Evolutionary conservation across 805 yeast genomes (phyloP), one percentile per base, ranked within the genome.

Genomic region (Diddensiella caesifluorescens): DNA sequence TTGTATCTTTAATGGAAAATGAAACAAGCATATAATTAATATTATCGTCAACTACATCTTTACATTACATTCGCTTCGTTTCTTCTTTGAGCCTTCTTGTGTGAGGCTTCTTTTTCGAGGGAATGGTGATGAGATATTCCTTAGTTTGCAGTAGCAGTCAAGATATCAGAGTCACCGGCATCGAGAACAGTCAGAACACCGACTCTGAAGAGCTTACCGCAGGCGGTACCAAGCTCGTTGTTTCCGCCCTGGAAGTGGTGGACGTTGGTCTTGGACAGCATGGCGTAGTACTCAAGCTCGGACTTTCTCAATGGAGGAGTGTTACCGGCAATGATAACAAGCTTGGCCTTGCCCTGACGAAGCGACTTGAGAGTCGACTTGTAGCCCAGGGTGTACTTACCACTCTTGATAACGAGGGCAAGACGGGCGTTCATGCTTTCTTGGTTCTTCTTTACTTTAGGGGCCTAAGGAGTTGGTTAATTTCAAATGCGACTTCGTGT

Each of bases 231-330:
- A 69, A 90, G 86, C 79, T 90, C 97, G 77, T 90, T 90, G 96
- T 90, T 90, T 74, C 95, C 95, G 80, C 97, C 97, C 75, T 83
- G 92, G 95, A 89, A 92, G 89, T 89, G 94, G 92, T 90, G 89
- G 58, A 81, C 83, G 67, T 79, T 79, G 70, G 96, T 85, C 86
- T 89, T 90, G 71, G 97, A 84, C 72, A 92, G 83, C 98, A 92
- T 90, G 68, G 97, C 97, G 87, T 92, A 92, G 83, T 92, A 92
- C 81, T 92, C 98, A 73, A 92, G 82, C 83, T 92, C 99, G 62
- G 97, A 87, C 80, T 92, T 90, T 83, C 97, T 90, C 74, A 92
- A 84, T 65, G 90, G 95, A 77, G 98, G 98, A 67, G 97, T 92
- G 92, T 92, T 92, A 70, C 94, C 92, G 65, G 99, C 95, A 67